phyloP scores from a whole-genome alignment of 768 basidiomycete genomes.

The Grammothele lineata region DNA sequence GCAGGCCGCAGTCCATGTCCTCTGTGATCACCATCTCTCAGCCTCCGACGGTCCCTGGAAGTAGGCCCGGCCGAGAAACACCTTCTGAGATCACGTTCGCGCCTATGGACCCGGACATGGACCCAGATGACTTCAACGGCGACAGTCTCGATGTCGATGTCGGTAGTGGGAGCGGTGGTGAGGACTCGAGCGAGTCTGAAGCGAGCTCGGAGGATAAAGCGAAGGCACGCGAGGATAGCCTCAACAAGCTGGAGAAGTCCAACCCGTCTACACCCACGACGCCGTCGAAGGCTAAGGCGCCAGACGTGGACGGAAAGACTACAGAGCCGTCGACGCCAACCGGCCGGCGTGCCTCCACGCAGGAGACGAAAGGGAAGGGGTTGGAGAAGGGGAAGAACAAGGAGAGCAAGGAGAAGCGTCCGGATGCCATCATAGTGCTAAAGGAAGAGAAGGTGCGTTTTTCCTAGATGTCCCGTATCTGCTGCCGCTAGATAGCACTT shows the following conservation, averaged over 20 bases:
- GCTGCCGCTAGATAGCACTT: neutral
- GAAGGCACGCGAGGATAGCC: conserved; percentile 46
- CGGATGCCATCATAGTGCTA: conserved; percentile 83
- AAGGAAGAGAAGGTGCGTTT: conserved; percentile 77
- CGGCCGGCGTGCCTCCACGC: conserved; percentile 9
- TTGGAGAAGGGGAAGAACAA: neutral
- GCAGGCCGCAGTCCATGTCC: conserved; percentile 72
- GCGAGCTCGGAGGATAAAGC: conserved; percentile 24
- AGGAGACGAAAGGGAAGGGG: neutral
- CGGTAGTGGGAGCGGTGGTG: conserved; percentile 26
- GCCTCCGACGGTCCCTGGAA: conserved; percentile 55
- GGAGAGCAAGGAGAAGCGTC: conserved; percentile 27
- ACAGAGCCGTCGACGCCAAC: neutral
- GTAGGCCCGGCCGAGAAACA: conserved; percentile 36
- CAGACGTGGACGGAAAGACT: conserved; percentile 11
- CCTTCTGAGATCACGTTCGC: conserved; percentile 58
- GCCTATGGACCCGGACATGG: conserved; percentile 47
- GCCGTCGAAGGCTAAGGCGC: conserved; percentile 15
- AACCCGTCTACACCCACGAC: conserved; percentile 8
- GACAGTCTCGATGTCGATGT: conserved; percentile 37
- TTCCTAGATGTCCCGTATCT: neutral
- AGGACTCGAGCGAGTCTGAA: conserved; percentile 29
- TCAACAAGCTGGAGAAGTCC: conserved; percentile 55
- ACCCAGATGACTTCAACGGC: conserved; percentile 43
- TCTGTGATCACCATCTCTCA: conserved; percentile 84